These are phyloP conservation scores for Diaporthe eres DNA, from an alignment of 2,329 filamentous ascomycete genomes.

Conservation along the genomic window DNA sequence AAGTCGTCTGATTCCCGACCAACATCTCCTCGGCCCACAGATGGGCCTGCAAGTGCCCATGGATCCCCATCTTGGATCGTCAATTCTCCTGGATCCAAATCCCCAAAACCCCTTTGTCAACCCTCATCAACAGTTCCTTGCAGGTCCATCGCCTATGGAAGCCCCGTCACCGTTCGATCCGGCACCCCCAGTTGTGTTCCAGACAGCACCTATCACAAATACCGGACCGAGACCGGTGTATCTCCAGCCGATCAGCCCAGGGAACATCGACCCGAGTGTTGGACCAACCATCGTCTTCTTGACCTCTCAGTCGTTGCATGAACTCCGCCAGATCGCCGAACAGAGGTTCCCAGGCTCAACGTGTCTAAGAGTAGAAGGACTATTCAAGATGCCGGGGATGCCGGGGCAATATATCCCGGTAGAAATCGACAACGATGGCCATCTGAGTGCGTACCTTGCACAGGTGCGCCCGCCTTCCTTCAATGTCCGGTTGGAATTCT, in stretches of 20 bases:
- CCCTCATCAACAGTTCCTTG: conserved; percentile 48
- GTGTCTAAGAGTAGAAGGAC: conserved; percentile 74
- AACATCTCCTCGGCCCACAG: conserved; percentile 43
- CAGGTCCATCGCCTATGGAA: conserved; percentile 45
- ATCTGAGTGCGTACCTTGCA: conserved; percentile 79
- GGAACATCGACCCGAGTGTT: conserved; percentile 63
- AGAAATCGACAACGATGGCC: conserved; percentile 77
- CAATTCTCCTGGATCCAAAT: conserved; percentile 56
- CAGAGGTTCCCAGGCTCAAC: conserved; percentile 72
- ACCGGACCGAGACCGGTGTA: conserved; percentile 67
- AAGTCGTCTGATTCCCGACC: conserved; percentile 35
- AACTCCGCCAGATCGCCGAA: conserved; percentile 73
- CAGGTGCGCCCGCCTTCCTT: conserved; percentile 66
- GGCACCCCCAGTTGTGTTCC: conserved; percentile 15
- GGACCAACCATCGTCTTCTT: conserved; percentile 79
- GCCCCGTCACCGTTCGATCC: conserved; percentile 44
- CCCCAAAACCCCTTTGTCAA: conserved; percentile 54
- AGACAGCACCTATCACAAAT: conserved; percentile 30
- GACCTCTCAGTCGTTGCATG: conserved; percentile 68
- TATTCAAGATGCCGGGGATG: conserved; percentile 63
- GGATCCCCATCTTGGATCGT: conserved; percentile 53
- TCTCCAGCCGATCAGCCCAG: conserved; percentile 78
- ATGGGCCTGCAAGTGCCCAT: conserved; percentile 65
- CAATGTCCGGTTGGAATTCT: conserved; percentile 51
- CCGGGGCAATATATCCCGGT: conserved; percentile 73